These are phyloP conservation scores for Cryptomeria japonica DNA, from an alignment of 75 land plant species.

Conservation along the genomic window DNA sequence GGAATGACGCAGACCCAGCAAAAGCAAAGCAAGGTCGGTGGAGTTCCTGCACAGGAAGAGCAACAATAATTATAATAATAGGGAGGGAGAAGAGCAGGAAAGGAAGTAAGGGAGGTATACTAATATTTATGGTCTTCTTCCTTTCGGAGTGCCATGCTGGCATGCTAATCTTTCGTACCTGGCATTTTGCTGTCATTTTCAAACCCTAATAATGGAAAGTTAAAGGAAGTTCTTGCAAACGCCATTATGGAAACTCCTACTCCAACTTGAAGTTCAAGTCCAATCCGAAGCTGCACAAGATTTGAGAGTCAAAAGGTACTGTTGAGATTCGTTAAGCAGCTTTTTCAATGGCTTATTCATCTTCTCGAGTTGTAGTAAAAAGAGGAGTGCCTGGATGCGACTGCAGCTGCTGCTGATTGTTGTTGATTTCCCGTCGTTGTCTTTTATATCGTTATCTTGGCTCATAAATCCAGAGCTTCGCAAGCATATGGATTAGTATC, in stretches of 20 bases:
- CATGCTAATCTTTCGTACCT: not conserved
- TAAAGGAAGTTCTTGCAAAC: not conserved
- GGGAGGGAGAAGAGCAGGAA: not conserved
- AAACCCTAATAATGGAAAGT: not conserved
- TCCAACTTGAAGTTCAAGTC: not conserved
- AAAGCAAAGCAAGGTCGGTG: slow-evolving; percentile 2
- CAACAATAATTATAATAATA: not conserved
- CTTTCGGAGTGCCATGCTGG: not conserved
- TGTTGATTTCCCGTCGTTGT: not conserved
- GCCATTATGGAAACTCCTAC: not conserved
- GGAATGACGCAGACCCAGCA: slow-evolving; percentile 4
- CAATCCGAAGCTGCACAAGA: not conserved
- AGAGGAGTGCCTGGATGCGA: not conserved
- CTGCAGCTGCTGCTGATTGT: not conserved
- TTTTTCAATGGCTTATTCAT: not conserved
- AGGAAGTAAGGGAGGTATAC: not conserved
- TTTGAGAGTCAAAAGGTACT: not conserved
- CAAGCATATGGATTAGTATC: not conserved
- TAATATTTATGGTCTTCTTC: not conserved
- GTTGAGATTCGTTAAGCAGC: not conserved
- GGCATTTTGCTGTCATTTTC: slow-evolving; percentile 1
- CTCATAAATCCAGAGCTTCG: not conserved
- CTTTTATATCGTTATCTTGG: not conserved
- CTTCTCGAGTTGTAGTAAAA: not conserved
- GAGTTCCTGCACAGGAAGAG: not conserved